phyloP scores from a whole-genome alignment of 345 rosid genomes.

The Dipteronia sinensis region DNA sequence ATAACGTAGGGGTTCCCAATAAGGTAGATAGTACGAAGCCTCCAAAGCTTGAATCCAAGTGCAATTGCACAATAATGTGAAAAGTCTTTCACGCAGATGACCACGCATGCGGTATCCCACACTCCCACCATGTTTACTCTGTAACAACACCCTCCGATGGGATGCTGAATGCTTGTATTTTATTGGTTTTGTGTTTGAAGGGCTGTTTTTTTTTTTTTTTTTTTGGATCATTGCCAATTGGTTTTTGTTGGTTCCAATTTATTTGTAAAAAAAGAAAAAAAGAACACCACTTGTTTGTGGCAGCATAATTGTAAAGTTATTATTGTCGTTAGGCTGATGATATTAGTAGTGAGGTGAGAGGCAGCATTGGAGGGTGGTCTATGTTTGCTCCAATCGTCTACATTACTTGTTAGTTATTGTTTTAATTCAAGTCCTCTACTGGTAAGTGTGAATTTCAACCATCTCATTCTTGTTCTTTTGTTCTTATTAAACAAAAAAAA shows the following conservation, averaged over 20 bases:
- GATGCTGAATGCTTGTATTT: conserved; percentile 27
- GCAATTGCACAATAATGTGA: conserved; percentile 99
- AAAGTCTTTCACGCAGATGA: conserved; percentile 14
- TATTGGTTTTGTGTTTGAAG: conserved; percentile 35
- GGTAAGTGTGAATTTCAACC: conserved; percentile 28
- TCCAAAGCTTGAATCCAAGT: conserved; percentile 89
- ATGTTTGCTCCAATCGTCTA: conserved; percentile 18
- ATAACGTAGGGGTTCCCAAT: conserved; percentile 63
- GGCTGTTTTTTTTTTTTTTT: conserved; percentile 24
- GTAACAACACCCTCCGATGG: conserved; percentile 2
- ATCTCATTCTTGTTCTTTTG: conserved; percentile 15
- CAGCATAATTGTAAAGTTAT: conserved; percentile 58
- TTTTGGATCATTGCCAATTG: conserved; percentile 35
- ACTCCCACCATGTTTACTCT: conserved; percentile 11
- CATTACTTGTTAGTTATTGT: conserved; percentile 25
- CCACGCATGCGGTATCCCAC: conserved; percentile 17
- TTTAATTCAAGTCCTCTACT: conserved; percentile 11
- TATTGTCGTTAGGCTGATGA: conserved; percentile 31
- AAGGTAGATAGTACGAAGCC: conserved; percentile 68
- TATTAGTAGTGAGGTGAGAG: conserved; percentile 19
- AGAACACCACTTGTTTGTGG: conserved; percentile 36
- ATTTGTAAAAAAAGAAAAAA: conserved; percentile 30
- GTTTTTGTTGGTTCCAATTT: conserved; percentile 39
- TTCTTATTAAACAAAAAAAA: background rate
- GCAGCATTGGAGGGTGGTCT: conserved; percentile 39